Conservation (phyloP, 768 basidiomycete genomes). For the Lactifluus piperatus region DNA sequence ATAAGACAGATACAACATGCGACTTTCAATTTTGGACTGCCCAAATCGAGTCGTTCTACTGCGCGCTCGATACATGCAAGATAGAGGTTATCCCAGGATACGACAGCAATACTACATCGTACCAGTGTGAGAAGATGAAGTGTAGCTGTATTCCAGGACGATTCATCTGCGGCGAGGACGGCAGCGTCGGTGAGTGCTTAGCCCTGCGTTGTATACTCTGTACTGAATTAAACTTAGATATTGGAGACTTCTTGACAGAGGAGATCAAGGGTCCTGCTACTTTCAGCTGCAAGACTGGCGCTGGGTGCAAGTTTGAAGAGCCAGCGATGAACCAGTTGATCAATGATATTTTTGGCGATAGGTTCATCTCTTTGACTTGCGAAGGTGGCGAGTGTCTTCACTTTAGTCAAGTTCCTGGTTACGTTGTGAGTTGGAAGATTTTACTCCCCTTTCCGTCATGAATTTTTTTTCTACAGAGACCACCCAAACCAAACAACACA, state of each 20-base stretch:
- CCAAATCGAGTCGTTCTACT: slow-evolving; percentile 92
- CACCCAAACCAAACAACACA: slow-evolving; percentile 77
- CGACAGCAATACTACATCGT: slow-evolving; percentile 63
- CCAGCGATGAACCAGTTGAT: slow-evolving; percentile 96
- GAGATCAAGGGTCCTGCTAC: slow-evolving; percentile 85
- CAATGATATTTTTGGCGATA: slow-evolving; percentile 87
- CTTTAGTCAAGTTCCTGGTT: slow-evolving; percentile 92
- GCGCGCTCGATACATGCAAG: slow-evolving; percentile 66
- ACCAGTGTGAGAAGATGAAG: slow-evolving; percentile 74
- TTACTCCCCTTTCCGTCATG: background rate
- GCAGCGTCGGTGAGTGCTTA: slow-evolving; percentile 70
- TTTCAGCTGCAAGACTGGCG: slow-evolving; percentile 67
- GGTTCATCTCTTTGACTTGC: slow-evolving; percentile 80
- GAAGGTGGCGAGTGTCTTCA: slow-evolving; percentile 90
- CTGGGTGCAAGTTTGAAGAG: slow-evolving; percentile 86
- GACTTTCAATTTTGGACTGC: slow-evolving; percentile 99
- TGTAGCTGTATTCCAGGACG: slow-evolving; percentile 91
- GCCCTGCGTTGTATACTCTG: background rate
- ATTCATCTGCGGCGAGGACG: slow-evolving; percentile 94
- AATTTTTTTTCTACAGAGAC: slow-evolving; percentile 37
- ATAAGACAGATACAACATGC: slow-evolving; percentile 52
- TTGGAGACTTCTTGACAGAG: slow-evolving; percentile 85
- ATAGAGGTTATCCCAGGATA: slow-evolving; percentile 42
- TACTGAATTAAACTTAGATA: slow-evolving; percentile 44
- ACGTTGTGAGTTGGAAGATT: slow-evolving; percentile 41